A percentile compares a stretch with the other conserved stretches of the same genome.
phyloP scores from a whole-genome alignment of 2,329 filamentous ascomycete species.

The Aspergillus neoniger region DNA sequence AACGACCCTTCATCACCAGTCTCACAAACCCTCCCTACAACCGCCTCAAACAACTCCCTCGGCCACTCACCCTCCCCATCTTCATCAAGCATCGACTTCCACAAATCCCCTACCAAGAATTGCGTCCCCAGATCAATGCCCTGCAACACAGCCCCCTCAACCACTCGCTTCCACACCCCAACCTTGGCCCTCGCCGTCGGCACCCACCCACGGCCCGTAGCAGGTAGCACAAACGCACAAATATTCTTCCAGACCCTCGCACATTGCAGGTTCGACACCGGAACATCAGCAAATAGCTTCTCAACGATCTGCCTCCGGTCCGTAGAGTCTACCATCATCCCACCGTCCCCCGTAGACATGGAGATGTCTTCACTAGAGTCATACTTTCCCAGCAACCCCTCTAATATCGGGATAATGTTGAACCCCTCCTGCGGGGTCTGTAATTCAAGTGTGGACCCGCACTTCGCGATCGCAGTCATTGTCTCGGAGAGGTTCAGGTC shows the following conservation, averaged over 20 bases:
- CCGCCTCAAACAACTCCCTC: slow-evolving; percentile 39
- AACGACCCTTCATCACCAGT: slow-evolving; percentile 18
- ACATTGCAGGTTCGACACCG: slow-evolving; percentile 56
- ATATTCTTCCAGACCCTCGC: slow-evolving; percentile 53
- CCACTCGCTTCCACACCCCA: slow-evolving; percentile 51
- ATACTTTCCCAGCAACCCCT: slow-evolving; percentile 34
- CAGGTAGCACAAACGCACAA: slow-evolving; percentile 52
- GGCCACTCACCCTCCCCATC: slow-evolving; percentile 37
- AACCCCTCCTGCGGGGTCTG: slow-evolving; percentile 36
- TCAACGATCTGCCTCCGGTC: slow-evolving; percentile 37
- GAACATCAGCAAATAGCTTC: slow-evolving; percentile 52
- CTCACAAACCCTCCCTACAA: slow-evolving; percentile 39
- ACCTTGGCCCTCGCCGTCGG: slow-evolving; percentile 53
- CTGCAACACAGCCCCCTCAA: slow-evolving; percentile 43
- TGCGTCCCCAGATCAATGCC: slow-evolving; percentile 44
- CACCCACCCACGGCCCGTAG: slow-evolving; percentile 23
- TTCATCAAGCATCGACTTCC: slow-evolving; percentile 43
- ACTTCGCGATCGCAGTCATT: slow-evolving; percentile 47
- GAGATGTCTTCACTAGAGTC: slow-evolving; percentile 19
- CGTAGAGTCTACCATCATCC: not conserved
- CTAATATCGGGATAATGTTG: slow-evolving; percentile 34
- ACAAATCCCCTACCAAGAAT: slow-evolving; percentile 45
- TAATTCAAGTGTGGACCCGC: slow-evolving; percentile 50
- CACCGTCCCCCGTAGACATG: slow-evolving; percentile 27
- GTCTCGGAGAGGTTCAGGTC: slow-evolving; percentile 31